Conservation (phyloP, 139 green algal species). For the Tetratostichococcus sp. region DNA sequence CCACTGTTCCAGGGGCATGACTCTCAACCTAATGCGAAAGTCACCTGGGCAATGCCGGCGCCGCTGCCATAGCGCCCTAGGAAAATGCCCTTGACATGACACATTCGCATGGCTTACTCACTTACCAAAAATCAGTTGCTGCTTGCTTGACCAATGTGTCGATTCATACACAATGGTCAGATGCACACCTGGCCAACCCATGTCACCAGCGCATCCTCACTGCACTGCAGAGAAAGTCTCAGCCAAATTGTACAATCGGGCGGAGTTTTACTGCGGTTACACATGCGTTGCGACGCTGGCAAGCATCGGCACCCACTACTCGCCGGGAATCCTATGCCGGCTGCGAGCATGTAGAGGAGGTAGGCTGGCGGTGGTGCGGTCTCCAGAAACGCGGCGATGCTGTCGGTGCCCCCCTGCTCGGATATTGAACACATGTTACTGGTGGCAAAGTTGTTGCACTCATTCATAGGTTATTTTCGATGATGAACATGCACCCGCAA, state of each 20-base stretch:
- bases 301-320: background rate
- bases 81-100: conserved; percentile 12
- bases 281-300: background rate
- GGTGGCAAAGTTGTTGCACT: no score
- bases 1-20: no score
- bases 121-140: no score
- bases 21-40: no score
- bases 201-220: conserved; percentile 30
- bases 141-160: no score
- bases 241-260: background rate
- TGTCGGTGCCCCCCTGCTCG: conserved; percentile 7
- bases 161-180: no score
- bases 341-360: conserved; percentile 22
- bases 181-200: conserved; percentile 27
- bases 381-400: conserved; percentile 12
- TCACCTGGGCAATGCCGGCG: background rate
- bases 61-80: conserved; percentile 13
- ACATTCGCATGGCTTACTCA: no score
- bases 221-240: conserved; percentile 15
- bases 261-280: background rate
- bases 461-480: no score
- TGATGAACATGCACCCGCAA: no score
- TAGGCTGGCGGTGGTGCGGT: conserved; percentile 8
- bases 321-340: conserved; percentile 20
- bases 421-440: background rate